Base-by-base conservation (phyloP, 371 early-diverging fungal species). In the Capniomyces stellatus region DNA sequence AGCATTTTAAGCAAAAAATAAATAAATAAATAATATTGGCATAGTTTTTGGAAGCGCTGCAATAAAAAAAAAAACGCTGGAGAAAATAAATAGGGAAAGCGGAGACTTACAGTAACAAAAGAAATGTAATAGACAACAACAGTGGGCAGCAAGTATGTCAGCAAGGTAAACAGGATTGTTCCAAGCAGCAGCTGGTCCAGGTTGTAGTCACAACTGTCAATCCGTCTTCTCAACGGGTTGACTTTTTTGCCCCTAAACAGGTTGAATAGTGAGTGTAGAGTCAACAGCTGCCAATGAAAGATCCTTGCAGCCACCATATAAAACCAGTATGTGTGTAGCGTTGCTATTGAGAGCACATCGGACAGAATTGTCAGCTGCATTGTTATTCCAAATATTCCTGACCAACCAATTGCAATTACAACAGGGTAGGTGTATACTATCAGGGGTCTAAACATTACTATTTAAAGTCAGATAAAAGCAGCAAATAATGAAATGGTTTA, bases 61-160 rank as follows among this genome's bases (percentile, higher is more conserved):
- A n/a, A n/a, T n/a, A n/a, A n/a, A n/a, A n/a, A n/a, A n/a, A n/a
- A n/a, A n/a, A n/a, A n/a, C n/a, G n/a, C n/a, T n/a, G n/a, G n/a
- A n/a, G n/a, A n/a, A n/a, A n/a, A n/a, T n/a, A n/a, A n/a, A n/a
- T n/a, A n/a, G n/a, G 19, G 19, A 15, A 15, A 40, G 19, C 15
- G 19, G 19, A 15, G 13, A 40, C 19, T 40, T 22, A 48, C 48
- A 28, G 51, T 51, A 4, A 29, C 27, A 29, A 51, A 40, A 12
- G 54, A 48, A 4, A 54, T 48, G 57, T 94, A 95, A 68, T 92
- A 98, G 6, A 92, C 87, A 0, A 85, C 74, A 0, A 92, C 83
- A 0, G 98, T 96, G 0, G 98, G 98, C 52, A 91, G 90, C 28
- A 98, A 64, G 61, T 94, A 96, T 0, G 84, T 81, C 28, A 95